Evolutionary conservation across 805 yeast species (phyloP), one percentile per base, ranked within the genome.

Genomic region (Saccharomycopsis javanensis): DNA sequence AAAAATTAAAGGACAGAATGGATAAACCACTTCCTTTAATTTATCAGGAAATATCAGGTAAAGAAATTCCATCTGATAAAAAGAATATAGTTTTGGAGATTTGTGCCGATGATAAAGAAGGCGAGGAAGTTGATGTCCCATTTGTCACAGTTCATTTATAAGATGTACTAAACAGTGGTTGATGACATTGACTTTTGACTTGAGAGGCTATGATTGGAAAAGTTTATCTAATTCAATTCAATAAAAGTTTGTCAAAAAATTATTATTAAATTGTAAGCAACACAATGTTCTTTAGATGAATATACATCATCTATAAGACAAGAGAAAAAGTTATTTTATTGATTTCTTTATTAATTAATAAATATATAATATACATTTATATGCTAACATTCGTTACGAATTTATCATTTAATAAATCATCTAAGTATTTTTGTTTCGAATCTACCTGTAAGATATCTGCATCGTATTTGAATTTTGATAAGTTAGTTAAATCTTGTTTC

Each of bases 41-140:
- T 64, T 87, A 90, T 62, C 89, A 88, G 68, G 72, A 79, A n/a
- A 91, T 94, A 38, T 83, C 95, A 55, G 89, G 89, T 75, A 86
- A 87, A 68, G 88, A 87, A 18, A 72, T 94, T 51, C 86, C 90
- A 13, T 68, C 75, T 3, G 89, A 86, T 68, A 83, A 82, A 57
- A 82, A 83, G 70, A 83, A 88, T 16, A 75, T 94, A 73, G 84
- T 92, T 58, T 79, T 94, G 58, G 99, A 92, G 72, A 79, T 94
- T 51, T 89, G 96, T 69, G 87, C 92, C 60, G 98, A 94, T 66
- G 99, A 94, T 69, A 76, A 81, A 66, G 79, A 84, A 51, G 99
- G 92, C 35, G 98, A 94, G 68, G 99, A 94, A 69, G 97, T 90
- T 20, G 98, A 91, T 65, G 88, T 90, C 62, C 99, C 99, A 33